A percentile compares a stretch with the other conserved stretches of the same genome.
Evolutionary conservation across 169 alveolate genomes (phyloP).

Genomic region (Prorocentrum cordatum): DNA sequence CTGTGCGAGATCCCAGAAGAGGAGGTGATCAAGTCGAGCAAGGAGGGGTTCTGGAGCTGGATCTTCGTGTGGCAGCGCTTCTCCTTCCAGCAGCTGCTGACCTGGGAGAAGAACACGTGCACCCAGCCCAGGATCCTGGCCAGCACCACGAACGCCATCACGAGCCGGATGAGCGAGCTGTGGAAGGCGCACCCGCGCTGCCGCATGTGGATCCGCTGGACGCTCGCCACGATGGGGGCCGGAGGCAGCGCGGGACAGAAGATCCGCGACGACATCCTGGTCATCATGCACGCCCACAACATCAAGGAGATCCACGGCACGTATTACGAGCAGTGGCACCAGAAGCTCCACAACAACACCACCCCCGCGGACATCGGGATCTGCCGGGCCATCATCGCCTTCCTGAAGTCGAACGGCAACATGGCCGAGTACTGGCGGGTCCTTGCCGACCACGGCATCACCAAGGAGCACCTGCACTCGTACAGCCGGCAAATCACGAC

Average conservation of each 20-base stretch:
- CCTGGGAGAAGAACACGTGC: conserved; percentile 48
- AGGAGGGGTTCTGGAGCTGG: conserved; percentile 74
- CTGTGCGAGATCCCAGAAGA: conserved; percentile 7
- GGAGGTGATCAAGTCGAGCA: conserved; percentile 35
- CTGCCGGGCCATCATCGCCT: conserved; percentile 84
- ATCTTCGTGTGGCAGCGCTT: conserved; percentile 76
- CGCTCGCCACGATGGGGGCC: conserved; percentile 78
- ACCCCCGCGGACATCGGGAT: conserved; percentile 89
- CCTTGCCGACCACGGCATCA: conserved; percentile 79
- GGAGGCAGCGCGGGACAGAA: conserved; percentile 89
- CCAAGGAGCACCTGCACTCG: conserved; percentile 74
- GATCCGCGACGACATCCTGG: conserved; percentile 85
- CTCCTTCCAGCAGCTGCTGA: conserved; percentile 72
- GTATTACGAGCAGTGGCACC: conserved; percentile 91
- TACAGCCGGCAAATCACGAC: conserved; percentile 83
- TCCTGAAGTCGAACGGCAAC: conserved; percentile 78
- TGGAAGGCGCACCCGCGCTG: conserved; percentile 66
- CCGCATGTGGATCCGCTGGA: conserved; percentile 70
- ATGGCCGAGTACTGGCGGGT: conserved; percentile 80
- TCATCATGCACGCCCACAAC: conserved; percentile 83
- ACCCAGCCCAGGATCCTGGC: conserved; percentile 70
- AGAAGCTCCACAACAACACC: conserved; percentile 88
- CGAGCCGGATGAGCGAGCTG: conserved; percentile 71
- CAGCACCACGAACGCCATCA: conserved; percentile 22
- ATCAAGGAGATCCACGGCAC: conserved; percentile 79